Percentiles rank a stretch among this genome's conserved stretches.
Conservation (phyloP, 441 rosid genomes). For the Flueggea neowawraea region DNA sequence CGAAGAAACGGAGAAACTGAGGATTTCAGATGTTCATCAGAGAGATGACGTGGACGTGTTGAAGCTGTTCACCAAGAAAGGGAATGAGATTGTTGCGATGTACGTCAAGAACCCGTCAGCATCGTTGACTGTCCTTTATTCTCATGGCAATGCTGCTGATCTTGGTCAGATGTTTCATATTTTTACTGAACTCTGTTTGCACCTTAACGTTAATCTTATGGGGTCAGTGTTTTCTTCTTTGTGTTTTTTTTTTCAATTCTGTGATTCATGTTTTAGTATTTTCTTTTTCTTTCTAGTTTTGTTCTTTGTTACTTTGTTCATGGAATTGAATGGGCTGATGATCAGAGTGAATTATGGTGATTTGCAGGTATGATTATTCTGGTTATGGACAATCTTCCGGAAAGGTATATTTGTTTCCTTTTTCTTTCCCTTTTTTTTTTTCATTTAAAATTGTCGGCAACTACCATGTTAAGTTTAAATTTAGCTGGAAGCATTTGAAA, state of each 20-base stretch:
- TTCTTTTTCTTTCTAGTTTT: too few species aligned
- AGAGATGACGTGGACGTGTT: constrained; percentile 69
- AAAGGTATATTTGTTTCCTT: constrained; percentile 52
- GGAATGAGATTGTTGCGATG: constrained; percentile 77
- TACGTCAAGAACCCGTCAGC: constrained; percentile 72
- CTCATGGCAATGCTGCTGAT: constrained; percentile 99
- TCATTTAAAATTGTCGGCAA: neutral
- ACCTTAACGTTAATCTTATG: constrained; percentile 85
- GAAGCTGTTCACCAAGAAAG: constrained; percentile 65
- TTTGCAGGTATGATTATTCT: constrained; percentile 88
- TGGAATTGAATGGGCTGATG: neutral
- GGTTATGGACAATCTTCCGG: constrained; percentile 95
- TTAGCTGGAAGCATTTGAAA: too few species aligned
- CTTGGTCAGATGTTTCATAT: constrained; percentile 83
- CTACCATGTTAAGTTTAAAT: too few species aligned
- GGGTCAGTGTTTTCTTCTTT: constrained; percentile 43
- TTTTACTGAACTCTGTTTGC: constrained; percentile 73
- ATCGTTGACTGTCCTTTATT: constrained; percentile 73
- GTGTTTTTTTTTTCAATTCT: neutral
- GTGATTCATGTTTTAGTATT: neutral
- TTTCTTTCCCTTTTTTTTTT: neutral
- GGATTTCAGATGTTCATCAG: constrained; percentile 40
- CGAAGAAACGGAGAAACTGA: constrained; percentile 53
- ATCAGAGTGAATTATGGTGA: neutral
- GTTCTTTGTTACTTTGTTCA: neutral